Percentiles rank a stretch among this genome's conserved stretches.
These are phyloP conservation scores for Tolypocladium inflatum DNA, from an alignment of 2,329 filamentous ascomycete species.

Conservation along the genomic window DNA sequence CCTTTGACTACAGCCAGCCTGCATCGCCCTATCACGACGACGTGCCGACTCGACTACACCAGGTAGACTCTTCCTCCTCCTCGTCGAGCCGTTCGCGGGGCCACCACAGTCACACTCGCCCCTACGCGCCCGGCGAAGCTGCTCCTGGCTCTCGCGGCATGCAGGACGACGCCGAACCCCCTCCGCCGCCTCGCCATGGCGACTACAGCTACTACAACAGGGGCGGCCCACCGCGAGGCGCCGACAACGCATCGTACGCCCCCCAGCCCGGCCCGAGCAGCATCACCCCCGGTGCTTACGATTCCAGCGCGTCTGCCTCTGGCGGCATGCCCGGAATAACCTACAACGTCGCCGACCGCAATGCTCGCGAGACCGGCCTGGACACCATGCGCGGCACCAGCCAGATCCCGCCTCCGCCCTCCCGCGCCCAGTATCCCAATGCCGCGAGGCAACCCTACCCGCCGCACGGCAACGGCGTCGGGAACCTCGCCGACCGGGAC, in stretches of 20 bases:
- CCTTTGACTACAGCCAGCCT: background rate
- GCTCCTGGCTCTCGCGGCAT: background rate
- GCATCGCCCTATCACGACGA: constrained; percentile 19
- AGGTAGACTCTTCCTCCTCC: background rate
- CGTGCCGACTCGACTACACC: constrained; percentile 5
- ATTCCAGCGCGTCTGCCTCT: constrained; percentile 51
- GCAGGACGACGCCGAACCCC: background rate
- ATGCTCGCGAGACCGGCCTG: constrained; percentile 54
- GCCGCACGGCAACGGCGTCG: constrained; percentile 9
- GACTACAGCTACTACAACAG: constrained; percentile 14
- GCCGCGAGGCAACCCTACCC: constrained; percentile 9
- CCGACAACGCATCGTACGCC: constrained; percentile 16
- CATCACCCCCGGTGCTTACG: constrained; percentile 56
- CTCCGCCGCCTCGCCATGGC: constrained; percentile 10
- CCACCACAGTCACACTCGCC: background rate
- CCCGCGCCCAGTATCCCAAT: constrained; percentile 17
- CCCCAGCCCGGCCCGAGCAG: constrained; percentile 17
- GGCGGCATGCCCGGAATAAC: constrained; percentile 62
- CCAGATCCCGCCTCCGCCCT: constrained; percentile 27
- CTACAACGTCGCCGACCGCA: constrained; percentile 53
- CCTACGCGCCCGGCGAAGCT: background rate
- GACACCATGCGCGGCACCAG: constrained; percentile 43
- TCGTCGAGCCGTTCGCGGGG: constrained; percentile 1
- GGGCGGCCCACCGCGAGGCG: constrained; percentile 5
- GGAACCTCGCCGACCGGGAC: constrained; percentile 21